A percentile compares a stretch with the other conserved stretches of the same genome.
Evolutionary conservation across 345 rosid species (phyloP).

Genomic region (Ceriops zippeliana): DNA sequence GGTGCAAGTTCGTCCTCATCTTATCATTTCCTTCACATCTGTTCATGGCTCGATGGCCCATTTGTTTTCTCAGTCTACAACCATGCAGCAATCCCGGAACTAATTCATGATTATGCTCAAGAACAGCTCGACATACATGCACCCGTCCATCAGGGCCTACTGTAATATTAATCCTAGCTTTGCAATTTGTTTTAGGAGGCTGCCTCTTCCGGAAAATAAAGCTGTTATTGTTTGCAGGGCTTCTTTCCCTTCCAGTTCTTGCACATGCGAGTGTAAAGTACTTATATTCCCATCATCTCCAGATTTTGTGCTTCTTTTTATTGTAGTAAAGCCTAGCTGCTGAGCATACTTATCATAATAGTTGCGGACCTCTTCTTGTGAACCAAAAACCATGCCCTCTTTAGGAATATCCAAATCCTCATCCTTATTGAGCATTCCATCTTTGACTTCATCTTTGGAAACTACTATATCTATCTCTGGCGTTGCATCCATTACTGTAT

Average conservation of each 20-base stretch:
- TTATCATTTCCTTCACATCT: no score
- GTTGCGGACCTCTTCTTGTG: slow-evolving; percentile 17
- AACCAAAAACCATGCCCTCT: slow-evolving; percentile 16
- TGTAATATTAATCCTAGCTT: slow-evolving; percentile 17
- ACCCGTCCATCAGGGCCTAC: slow-evolving; percentile 11
- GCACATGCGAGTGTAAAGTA: slow-evolving; percentile 19
- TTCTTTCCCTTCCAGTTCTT: slow-evolving; percentile 6
- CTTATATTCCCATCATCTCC: slow-evolving; percentile 9
- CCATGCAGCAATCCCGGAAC: slow-evolving; percentile 1
- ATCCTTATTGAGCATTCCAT: background rate
- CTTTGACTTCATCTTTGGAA: no score
- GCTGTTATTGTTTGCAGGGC: background rate
- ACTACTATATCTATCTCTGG: no score
- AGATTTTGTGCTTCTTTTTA: slow-evolving; percentile 18
- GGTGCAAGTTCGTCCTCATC: no score
- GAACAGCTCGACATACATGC: slow-evolving; percentile 1
- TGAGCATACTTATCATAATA: slow-evolving; percentile 13
- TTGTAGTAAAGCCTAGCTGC: slow-evolving; percentile 18
- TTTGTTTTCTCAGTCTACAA: no score
- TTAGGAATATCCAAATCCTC: slow-evolving; percentile 5
- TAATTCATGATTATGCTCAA: slow-evolving; percentile 23
- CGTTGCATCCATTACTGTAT: no score
- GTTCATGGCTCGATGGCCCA: no score
- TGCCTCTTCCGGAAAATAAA: background rate
- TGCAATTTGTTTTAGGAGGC: slow-evolving; percentile 15